Conservation (phyloP, 768 basidiomycete genomes). For the Lactifluus piperatus region DNA sequence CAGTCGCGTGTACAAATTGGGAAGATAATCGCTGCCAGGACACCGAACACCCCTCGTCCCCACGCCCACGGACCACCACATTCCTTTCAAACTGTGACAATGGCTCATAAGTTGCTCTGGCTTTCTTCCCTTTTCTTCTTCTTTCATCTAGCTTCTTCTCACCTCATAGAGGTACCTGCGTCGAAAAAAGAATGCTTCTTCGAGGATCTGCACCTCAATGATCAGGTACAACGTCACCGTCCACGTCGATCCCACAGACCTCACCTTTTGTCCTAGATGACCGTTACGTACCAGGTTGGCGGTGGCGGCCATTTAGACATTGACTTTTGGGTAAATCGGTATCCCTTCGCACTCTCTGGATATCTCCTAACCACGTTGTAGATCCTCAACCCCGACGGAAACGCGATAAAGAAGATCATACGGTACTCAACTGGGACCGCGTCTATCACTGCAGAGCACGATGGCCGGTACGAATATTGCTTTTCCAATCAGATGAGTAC, state of each 20-base stretch:
- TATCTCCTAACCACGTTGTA: conserved; percentile 28
- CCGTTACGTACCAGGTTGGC: conserved; percentile 97
- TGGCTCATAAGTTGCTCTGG: conserved; percentile 37
- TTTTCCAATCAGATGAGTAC: conserved; percentile 99
- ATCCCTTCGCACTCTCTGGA: not conserved
- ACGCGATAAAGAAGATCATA: conserved; percentile 66
- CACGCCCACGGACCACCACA: not conserved
- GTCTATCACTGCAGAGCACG: conserved; percentile 77
- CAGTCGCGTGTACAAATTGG: conserved; percentile 23
- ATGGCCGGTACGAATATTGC: conserved; percentile 91
- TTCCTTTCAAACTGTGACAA: conserved; percentile 20
- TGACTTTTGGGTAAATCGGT: conserved; percentile 77
- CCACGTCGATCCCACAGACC: not conserved
- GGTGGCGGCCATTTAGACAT: conserved; percentile 96
- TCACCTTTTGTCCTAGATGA: conserved; percentile 58
- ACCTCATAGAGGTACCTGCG: conserved; percentile 67
- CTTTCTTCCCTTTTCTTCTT: conserved; percentile 31
- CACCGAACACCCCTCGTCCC: conserved; percentile 3
- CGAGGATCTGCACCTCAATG: conserved; percentile 84
- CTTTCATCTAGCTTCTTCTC: conserved; percentile 39
- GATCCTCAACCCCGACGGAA: conserved; percentile 71
- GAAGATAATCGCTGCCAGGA: conserved; percentile 10
- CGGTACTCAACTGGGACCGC: conserved; percentile 84
- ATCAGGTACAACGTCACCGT: conserved; percentile 52
- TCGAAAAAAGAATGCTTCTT: conserved; percentile 92